Percentiles rank a stretch among this genome's conserved stretches.
These are phyloP conservation scores for Thuja plicata DNA, from an alignment of 83 land plant genomes.

Conservation along the genomic window DNA sequence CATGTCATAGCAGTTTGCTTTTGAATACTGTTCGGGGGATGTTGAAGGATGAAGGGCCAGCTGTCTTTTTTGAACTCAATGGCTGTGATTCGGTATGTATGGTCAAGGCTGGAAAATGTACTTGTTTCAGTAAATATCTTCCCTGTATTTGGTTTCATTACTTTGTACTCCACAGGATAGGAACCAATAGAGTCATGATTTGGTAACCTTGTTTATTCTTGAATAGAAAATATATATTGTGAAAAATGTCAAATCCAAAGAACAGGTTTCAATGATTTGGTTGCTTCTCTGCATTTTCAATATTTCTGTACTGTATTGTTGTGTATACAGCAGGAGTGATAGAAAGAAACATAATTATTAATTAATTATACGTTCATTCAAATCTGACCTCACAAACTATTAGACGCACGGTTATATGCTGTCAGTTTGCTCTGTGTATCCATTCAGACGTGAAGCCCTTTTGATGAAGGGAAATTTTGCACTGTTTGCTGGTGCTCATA, in stretches of 20 bases:
- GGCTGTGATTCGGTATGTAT: slow-evolving; percentile 87
- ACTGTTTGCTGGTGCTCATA: neutral
- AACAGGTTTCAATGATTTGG: neutral
- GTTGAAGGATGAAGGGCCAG: slow-evolving; percentile 92
- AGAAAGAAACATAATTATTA: neutral
- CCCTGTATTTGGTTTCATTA: slow-evolving; percentile 1
- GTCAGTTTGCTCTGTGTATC: neutral
- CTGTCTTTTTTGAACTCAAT: slow-evolving; percentile 86
- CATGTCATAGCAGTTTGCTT: slow-evolving; percentile 55
- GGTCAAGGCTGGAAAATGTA: neutral
- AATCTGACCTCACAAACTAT: neutral
- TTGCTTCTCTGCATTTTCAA: neutral
- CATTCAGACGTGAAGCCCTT: neutral
- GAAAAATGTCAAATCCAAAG: neutral
- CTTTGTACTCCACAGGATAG: neutral
- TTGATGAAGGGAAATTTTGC: neutral
- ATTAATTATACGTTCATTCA: neutral
- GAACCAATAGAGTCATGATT: neutral
- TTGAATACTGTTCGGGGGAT: slow-evolving; percentile 66
- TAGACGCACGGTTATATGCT: neutral
- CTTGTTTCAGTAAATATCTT: neutral
- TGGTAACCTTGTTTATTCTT: neutral
- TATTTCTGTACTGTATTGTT: neutral
- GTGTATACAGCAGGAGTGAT: neutral
- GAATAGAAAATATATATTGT: neutral